Conservation (phyloP, 495 filamentous ascomycete genomes). For the Niebla homalea region DNA sequence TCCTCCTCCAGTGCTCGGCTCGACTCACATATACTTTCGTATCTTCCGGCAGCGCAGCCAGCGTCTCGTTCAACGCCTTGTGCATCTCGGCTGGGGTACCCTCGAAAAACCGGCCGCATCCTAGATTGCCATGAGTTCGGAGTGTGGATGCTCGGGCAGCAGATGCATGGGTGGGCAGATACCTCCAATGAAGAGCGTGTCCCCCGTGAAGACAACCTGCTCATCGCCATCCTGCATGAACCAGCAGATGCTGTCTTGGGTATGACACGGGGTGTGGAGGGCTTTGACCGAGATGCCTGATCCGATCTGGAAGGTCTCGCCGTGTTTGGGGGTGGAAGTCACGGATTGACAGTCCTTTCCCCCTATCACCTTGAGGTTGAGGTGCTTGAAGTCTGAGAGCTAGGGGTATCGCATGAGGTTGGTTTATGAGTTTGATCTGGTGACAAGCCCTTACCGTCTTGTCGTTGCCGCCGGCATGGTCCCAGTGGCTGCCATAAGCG, state of each 20-base stretch:
- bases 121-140: conserved; percentile 26
- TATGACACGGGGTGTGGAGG: conserved; percentile 94
- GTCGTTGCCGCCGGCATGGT: conserved; percentile 86
- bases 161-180: conserved; percentile 2
- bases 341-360: conserved; percentile 77
- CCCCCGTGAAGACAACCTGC: conserved; percentile 83
- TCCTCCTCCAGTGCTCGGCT: too few species aligned
- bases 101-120: conserved; percentile 96
- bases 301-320: conserved; percentile 70
- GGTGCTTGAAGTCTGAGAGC: conserved; percentile 51
- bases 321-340: conserved; percentile 58
- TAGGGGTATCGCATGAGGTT: conserved; percentile 19
- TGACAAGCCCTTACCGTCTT: conserved; percentile 42
- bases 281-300: conserved; percentile 68
- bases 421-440: conserved; percentile 8
- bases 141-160: neutral
- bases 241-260: conserved; percentile 95
- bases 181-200: conserved; percentile 93
- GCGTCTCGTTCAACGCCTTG: conserved; percentile 72
- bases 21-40: conserved; percentile 76
- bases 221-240: conserved; percentile 70
- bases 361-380: conserved; percentile 67
- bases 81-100: conserved; percentile 86
- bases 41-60: conserved; percentile 73
- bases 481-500: conserved; percentile 55